These are phyloP conservation scores for Suillus spraguei DNA, from an alignment of 768 basidiomycete genomes.

Conservation along the genomic window DNA sequence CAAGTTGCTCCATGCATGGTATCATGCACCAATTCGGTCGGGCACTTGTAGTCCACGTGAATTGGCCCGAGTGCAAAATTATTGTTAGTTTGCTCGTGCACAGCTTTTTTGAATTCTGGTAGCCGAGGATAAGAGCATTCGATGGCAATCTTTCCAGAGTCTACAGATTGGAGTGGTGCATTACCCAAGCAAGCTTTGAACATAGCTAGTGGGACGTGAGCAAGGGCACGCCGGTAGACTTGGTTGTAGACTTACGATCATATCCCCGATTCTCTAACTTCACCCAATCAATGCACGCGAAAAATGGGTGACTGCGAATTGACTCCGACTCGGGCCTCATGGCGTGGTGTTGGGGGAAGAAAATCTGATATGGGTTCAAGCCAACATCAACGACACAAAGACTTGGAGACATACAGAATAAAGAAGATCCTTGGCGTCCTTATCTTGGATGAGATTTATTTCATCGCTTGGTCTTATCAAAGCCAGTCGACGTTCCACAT, in stretches of 20 bases:
- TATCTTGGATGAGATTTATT: conserved; percentile 10
- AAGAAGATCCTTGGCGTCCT: conserved; percentile 15
- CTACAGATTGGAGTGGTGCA: neutral
- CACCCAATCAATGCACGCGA: conserved; percentile 11
- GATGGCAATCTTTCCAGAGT: conserved; percentile 2
- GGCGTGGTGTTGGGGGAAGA: conserved; percentile 8
- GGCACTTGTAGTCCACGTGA: conserved; percentile 1
- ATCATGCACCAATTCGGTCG: neutral
- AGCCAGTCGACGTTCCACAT: neutral
- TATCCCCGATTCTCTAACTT: conserved; percentile 13
- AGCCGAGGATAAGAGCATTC: neutral
- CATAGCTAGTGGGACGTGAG: conserved; percentile 1
- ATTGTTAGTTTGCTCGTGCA: neutral
- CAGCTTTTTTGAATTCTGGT: neutral
- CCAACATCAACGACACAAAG: neutral
- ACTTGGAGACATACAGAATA: conserved; percentile 1
- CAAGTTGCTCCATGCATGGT: conserved; percentile 4
- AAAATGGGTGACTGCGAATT: conserved; percentile 16
- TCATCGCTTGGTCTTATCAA: conserved; percentile 9
- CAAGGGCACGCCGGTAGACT: neutral
- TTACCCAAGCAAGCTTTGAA: conserved; percentile 6
- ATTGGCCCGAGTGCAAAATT: neutral
- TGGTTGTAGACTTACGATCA: conserved; percentile 9
- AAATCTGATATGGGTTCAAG: conserved; percentile 2
- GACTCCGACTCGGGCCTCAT: conserved; percentile 15